Evolutionary conservation across 1,139 yeast genomes (phyloP), one percentile per base, ranked within the genome.

Genomic region (Debaryomyces psychrophilus): DNA sequence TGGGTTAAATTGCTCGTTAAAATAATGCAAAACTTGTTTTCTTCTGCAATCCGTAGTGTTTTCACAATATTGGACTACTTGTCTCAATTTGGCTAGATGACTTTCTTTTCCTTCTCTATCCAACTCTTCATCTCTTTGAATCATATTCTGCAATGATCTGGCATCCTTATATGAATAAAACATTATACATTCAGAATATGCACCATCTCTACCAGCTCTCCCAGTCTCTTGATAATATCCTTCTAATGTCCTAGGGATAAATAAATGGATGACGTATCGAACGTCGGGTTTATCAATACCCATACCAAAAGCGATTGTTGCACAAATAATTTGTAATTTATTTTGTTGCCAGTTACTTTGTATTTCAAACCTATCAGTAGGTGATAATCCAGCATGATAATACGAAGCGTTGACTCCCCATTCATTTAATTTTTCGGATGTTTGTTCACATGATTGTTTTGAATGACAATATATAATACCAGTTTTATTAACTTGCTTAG

Each of bases 171-270:
- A 86, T 9, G 84, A 77, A 62, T 87, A 93, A 58, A 82, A 93
- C 78, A 93, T 77, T 14, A 88, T 79, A 67, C 98, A 93, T 50
- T 85, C 85, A 1, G 96, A 85, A 39, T 71, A 79, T 4, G 80
- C 69, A 0, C 98, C 97, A 70, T 93, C 99, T 68, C 99, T 81
- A 4, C 99, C 99, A 2, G 98, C 99, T 66, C 99, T 83, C n/a
- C 99, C 99, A 1, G 98, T 90, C 64, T 93, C 99, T 67, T 93
- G 99, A 58, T 93, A 93, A 62, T 93, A 93, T 0, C 98, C 98
- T 68, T 93, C 99, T 50, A 93, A 70, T 42, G 90, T 88, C 59
- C 97, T 72, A 0, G 99, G 98, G 31, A 93, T 71, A n/a, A 92
- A 87, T 50, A 86, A 75, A 67, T 93, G 99, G 43, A 89, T 83